phyloP scores from a whole-genome alignment of 192 early-diverging fungal species.

The Allomyces macrogynus region DNA sequence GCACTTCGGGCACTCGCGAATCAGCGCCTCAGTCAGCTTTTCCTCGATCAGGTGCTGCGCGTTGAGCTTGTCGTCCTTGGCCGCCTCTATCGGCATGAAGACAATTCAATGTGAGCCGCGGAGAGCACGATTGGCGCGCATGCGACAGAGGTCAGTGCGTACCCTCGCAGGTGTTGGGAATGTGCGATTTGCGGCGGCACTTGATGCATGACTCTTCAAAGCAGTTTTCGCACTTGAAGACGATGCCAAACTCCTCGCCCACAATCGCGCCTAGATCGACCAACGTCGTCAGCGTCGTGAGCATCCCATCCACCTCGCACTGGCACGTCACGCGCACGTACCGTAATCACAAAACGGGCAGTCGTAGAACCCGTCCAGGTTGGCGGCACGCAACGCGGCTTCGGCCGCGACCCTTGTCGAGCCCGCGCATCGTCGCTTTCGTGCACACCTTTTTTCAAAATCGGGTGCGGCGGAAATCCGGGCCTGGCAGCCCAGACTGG shows the following conservation, averaged over 20 bases:
- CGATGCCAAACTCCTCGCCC: not conserved
- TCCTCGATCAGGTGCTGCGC: conserved; percentile 30
- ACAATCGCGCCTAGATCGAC: not conserved
- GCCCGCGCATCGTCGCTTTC: not conserved
- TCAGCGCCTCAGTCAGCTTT: conserved; percentile 29
- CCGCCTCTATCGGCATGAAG: conserved; percentile 8
- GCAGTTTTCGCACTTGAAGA: conserved; percentile 1
- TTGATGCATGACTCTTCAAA: not conserved
- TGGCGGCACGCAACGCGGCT: not conserved
- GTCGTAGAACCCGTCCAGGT: not conserved
- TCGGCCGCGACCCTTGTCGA: not conserved
- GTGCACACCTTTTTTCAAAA: not conserved
- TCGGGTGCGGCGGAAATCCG: not conserved
- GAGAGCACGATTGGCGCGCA: too few species aligned
- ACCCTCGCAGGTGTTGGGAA: not conserved
- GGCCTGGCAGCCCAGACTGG: not conserved
- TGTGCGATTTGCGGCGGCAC: not conserved
- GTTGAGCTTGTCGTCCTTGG: conserved; percentile 19
- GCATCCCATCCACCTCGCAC: too few species aligned
- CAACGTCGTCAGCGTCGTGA: not conserved
- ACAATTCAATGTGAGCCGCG: too few species aligned
- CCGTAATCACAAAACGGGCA: not conserved
- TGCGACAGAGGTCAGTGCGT: not conserved
- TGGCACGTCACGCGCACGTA: not conserved
- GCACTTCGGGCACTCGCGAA: conserved; percentile 32